phyloP scores from a whole-genome alignment of 2,329 filamentous ascomycete genomes.

The Hymenoscyphus occultus region DNA sequence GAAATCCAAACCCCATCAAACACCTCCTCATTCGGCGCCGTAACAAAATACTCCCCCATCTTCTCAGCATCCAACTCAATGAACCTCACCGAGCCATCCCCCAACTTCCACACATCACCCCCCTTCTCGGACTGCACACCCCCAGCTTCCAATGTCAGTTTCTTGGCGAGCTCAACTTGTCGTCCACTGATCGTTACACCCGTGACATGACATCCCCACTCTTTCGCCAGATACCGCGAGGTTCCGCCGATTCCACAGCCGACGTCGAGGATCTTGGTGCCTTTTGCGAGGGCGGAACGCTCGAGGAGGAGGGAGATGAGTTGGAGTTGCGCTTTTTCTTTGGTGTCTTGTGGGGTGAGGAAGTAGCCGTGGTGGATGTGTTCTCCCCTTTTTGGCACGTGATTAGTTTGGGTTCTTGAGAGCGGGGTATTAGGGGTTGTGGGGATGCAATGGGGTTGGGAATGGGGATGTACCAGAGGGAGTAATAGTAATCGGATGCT shows the following conservation, averaged over 20 bases:
- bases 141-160: constrained; percentile 43
- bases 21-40: constrained; percentile 31
- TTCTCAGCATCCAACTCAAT: constrained; percentile 60
- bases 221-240: constrained; percentile 51
- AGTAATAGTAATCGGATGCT: constrained; percentile 60
- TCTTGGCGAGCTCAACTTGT: constrained; percentile 56
- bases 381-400: constrained; percentile 48
- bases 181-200: constrained; percentile 59
- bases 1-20: constrained; percentile 62
- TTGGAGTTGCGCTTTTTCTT: constrained; percentile 56
- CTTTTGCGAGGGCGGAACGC: constrained; percentile 40
- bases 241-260: constrained; percentile 61
- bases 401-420: background rate
- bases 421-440: background rate
- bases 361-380: constrained; percentile 65
- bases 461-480: constrained; percentile 47
- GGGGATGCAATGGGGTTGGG: background rate
- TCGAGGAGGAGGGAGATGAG: constrained; percentile 55
- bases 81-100: constrained; percentile 50
- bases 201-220: constrained; percentile 51
- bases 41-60: constrained; percentile 52
- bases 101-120: constrained; percentile 35
- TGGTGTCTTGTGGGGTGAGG: constrained; percentile 49
- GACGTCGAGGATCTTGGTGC: constrained; percentile 52
- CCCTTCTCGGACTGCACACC: constrained; percentile 16